Base-by-base conservation (phyloP, 2,329 filamentous ascomycete genomes). In the Colletotrichum salicis region DNA sequence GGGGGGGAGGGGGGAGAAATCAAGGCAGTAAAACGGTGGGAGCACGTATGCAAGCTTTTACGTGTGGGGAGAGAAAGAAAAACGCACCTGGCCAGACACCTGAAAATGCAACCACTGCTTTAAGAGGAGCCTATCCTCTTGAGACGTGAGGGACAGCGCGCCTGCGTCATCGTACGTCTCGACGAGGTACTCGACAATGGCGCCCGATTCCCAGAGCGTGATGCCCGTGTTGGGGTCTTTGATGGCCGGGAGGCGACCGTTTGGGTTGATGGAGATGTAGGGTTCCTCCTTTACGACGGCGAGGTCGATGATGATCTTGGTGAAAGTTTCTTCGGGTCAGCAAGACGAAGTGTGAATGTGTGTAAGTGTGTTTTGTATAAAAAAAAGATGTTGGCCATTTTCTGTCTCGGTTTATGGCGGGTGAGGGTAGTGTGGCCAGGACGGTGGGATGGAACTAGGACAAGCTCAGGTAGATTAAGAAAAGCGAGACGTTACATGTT, bases 181-280 rank as follows among this genome's bases (percentile, higher is more conserved):
- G 62, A 79, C 73, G 31, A 80, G 62, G 69, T 80, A 80, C 62
- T 80, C 78, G 61, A 79, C 55, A 57, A 80, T 79, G 59, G 79
- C 78, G 35, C 77, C 77, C 1, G 75, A 78, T 54, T 78, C 76
- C 64, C 72, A 82, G 4, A 82, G 74, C 1, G 77, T 78, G 8
- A 81, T 58, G n/a, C 71, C 75, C 0, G 76, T 79, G 75, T 82
- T 82, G 35, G 80, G 81, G 64, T 83, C 81, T 33, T 77, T 64
- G 52, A 82, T 78, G 27, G 79, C 77, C 2, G 80, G 80, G 1
- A 81, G 72, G 1, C 80, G 78, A 13, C 80, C 80, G 66, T 83
- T 82, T 27, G 80, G 79, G 74, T 82, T 82, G 73, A 82, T 74
- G 24, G 70, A 56, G 1, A 73, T 75, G 65, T 75, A 80, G 5